Conservation (phyloP, 2,329 filamentous ascomycete species). For the Cordyceps javanica region DNA sequence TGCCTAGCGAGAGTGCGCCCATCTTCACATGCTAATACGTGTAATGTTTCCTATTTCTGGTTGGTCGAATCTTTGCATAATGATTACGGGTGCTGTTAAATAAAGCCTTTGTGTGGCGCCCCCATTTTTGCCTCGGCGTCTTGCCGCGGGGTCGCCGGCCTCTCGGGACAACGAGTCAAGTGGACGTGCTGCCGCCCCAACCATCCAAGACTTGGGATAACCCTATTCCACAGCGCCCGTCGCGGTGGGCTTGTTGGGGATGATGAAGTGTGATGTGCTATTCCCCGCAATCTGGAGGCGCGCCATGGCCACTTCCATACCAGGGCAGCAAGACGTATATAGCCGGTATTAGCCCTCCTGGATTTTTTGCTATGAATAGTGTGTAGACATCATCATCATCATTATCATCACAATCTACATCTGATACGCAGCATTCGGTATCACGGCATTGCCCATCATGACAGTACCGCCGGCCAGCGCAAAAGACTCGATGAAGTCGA, state of each 20-base stretch:
- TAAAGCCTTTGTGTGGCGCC: no score
- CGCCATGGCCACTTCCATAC: background rate
- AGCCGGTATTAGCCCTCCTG: background rate
- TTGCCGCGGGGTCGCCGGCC: conserved; percentile 2
- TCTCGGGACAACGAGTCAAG: conserved; percentile 11
- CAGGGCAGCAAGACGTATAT: background rate
- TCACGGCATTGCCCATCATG: background rate
- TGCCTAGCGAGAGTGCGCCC: background rate
- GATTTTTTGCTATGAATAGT: background rate
- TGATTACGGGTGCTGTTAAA: background rate
- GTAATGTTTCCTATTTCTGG: background rate
- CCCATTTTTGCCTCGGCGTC: conserved; percentile 4
- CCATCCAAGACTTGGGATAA: background rate
- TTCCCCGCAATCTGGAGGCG: conserved; percentile 1
- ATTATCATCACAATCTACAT: background rate
- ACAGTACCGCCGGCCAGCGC: background rate
- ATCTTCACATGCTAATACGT: conserved; percentile 1
- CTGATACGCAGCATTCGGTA: background rate
- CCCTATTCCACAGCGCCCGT: background rate
- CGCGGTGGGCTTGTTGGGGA: background rate
- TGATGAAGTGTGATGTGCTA: background rate
- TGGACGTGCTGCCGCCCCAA: conserved; percentile 8
- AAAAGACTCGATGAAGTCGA: conserved; percentile 32
- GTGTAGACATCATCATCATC: background rate
- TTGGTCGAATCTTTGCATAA: background rate